Base-by-base conservation (phyloP, 2,329 filamentous ascomycete genomes). In the Botrytis hyacinthi region DNA sequence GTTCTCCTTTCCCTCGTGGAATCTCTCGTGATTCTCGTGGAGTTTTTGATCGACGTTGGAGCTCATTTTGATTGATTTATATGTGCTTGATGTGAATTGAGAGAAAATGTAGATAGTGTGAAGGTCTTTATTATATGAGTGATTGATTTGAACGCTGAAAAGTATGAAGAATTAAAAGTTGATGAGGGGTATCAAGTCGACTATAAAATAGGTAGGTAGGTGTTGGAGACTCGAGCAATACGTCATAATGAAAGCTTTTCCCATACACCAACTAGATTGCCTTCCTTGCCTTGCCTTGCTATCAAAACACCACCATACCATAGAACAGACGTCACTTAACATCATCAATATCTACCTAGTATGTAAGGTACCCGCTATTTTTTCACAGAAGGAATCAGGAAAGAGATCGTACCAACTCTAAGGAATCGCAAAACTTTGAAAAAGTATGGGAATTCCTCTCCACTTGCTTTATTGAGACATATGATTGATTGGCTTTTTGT, bases 11-110 rank as follows among this genome's bases (percentile, higher is more conserved):
- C 93, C 93, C 84, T 95, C 91, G 75, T 94, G 84, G 84, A 89
- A 96, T 74, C 89, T 86, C 70, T 96, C 93, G 74, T 90, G 91
- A 73, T 87, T 90, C 84, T 95, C 92, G 84, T 96, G 95, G 81
- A 93, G 81, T 76, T 83, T 79, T 81, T 85, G 86, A 78, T 93
- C 93, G 80, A 95, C 92, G 80, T 78, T 80, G 44, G 66, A 68
- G 63, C 76, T 78, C 78, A 78, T 79, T 57, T 74, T 75, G 75
- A 42, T 14, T 42, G 66, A 42, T 68, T 54, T 22, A n/a, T 40
- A 20, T 67, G 63, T 10, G 16, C 7, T 51, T 20, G 26, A 12
- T 22, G 12, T 29, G 35, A 26, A 42, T 57, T 9, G 35, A 57
- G 26, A 12, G 40, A 18, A 20, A 12, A 1, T 29, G 4, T 16